Evolutionary conservation across 2,329 filamentous ascomycete genomes (phyloP).

Genomic region (Samsoniella hepiali): DNA sequence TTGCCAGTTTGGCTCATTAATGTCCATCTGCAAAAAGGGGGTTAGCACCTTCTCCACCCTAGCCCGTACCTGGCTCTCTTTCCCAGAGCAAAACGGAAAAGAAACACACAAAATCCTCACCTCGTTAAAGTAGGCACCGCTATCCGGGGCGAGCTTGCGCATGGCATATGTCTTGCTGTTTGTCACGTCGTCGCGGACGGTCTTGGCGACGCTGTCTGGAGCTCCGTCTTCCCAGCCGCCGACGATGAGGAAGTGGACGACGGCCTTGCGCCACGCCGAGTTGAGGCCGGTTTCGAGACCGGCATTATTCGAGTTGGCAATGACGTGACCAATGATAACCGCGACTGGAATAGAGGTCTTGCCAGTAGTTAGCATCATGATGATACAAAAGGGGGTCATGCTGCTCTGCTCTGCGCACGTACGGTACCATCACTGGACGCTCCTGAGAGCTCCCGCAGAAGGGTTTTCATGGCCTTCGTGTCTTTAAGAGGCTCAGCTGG

Average conservation of each 20-base stretch:
- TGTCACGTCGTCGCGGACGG: slow-evolving; percentile 25
- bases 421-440: not conserved
- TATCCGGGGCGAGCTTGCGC: slow-evolving; percentile 33
- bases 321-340: slow-evolving; percentile 25
- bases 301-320: slow-evolving; percentile 23
- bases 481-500: not conserved
- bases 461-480: not conserved
- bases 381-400: not conserved
- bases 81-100: too few species aligned
- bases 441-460: not conserved
- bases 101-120: slow-evolving; percentile 20
- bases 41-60: not conserved
- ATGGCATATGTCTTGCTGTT: slow-evolving; percentile 26
- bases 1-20: slow-evolving; percentile 4
- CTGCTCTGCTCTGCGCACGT: not conserved
- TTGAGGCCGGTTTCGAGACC: slow-evolving; percentile 22
- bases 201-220: slow-evolving; percentile 14
- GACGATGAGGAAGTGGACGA: slow-evolving; percentile 18
- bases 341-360: not conserved
- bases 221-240: slow-evolving; percentile 20
- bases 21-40: not conserved
- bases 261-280: slow-evolving; percentile 24
- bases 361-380: slow-evolving; percentile 15
- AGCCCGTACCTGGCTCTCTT: not conserved
- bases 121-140: slow-evolving; percentile 40